Conservation (phyloP, 2,329 filamentous ascomycete species). For the Lecanicillium sp. region DNA sequence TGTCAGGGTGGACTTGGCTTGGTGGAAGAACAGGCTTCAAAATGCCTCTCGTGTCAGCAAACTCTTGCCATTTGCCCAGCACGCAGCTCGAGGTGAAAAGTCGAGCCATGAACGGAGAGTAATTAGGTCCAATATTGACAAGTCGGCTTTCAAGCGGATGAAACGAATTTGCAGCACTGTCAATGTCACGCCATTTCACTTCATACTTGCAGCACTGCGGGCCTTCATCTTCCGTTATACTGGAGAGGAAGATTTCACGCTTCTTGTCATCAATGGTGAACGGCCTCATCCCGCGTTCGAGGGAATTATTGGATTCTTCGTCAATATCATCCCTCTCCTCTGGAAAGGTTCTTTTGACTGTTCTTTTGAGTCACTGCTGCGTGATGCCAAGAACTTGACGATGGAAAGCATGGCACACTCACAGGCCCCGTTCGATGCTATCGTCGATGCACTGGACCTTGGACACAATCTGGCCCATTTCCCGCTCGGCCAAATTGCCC, state of each 20-base stretch:
- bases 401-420: slow-evolving; percentile 5
- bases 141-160: neutral
- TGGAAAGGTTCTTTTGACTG: neutral
- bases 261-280: slow-evolving; percentile 2
- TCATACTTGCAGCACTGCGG: neutral
- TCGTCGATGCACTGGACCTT: neutral
- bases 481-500: neutral
- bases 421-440: neutral
- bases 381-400: neutral
- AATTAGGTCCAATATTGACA: neutral
- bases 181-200: neutral
- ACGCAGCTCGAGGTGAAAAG: neutral
- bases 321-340: slow-evolving; percentile 1
- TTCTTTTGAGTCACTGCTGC: neutral
- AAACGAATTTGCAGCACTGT: slow-evolving; percentile 5
- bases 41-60: neutral
- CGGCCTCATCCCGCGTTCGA: slow-evolving; percentile 1
- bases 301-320: slow-evolving; percentile 3
- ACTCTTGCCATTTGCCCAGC: neutral
- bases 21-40: neutral
- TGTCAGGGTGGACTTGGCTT: neutral
- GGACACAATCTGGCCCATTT: neutral
- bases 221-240: slow-evolving; percentile 1
- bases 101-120: neutral
- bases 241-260: neutral